Evolutionary conservation across 768 basidiomycete species (phyloP), one percentile per base, ranked within the genome.

Genomic region (Mycena filopes): DNA sequence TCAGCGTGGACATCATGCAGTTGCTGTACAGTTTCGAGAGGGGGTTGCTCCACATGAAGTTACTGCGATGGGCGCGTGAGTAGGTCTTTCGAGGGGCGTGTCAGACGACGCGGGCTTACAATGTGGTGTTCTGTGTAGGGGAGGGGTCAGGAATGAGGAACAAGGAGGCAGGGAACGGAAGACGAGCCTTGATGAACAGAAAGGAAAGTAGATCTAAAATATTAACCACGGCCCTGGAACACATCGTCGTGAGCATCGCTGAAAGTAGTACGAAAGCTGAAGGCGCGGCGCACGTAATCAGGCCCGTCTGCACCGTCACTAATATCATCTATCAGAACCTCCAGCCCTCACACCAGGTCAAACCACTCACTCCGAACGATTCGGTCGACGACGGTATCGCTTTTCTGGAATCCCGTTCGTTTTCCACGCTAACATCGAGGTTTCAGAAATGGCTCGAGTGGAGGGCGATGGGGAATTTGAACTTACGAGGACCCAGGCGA

Each of bases 11-110:
- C 21, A 85, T 67, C 4, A 84, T 72, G 54, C 82, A 83, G 63
- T 85, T 85, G 18, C 81, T 54, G 66, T 85, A 85, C 18, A 85
- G 75, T 56, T 83, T 84, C 7, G 82, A 78, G 15, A 85, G 71
- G 12, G 82, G 75, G 21, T 84, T 73, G 66, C 83, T 82, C 81
- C 82, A 85, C 16, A 83, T 53, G 70, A 85, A 85, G 67, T 84
- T 85, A 26, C 33, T 54, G 51, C 18, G 12, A 31, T 7, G 16
- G 5, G 10, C 43, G n/a, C 9, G 11, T n/a, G n/a, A n/a, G n/a
- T n/a, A n/a, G n/a, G n/a, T n/a, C n/a, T n/a, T 2, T 45, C 23
- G 2, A 45, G n/a, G n/a, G 5, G 16, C n/a, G 16, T 10, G 36
- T 36, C 36, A 36, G 36, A 11, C 11, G 36, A 36, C 11, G 11